Percentiles rank a stretch among this genome's conserved stretches.
These are phyloP conservation scores for Sordariomycetes sp. DNA, from an alignment of 2,329 filamentous ascomycete species.

Conservation along the genomic window DNA sequence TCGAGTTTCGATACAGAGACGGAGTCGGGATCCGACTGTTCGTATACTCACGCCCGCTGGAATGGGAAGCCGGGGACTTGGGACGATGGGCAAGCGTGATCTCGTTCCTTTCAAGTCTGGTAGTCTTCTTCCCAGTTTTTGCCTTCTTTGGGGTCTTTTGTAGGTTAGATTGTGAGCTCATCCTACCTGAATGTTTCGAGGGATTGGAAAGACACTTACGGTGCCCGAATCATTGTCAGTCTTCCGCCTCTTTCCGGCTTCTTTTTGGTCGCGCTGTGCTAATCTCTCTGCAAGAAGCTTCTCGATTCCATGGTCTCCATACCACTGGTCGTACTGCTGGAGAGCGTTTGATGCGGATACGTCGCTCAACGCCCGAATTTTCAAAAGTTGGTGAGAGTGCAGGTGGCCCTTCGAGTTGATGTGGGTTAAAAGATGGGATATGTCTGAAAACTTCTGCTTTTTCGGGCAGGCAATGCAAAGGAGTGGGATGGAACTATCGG, in stretches of 20 bases:
- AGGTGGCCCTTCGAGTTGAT: constrained; percentile 88
- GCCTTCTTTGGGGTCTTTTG: background rate
- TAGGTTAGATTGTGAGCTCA: background rate
- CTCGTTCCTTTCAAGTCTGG: background rate
- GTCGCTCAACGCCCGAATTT: constrained; percentile 58
- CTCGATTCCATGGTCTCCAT: constrained; percentile 55
- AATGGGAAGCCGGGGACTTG: background rate
- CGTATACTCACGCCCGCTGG: background rate
- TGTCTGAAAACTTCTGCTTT: constrained; percentile 70
- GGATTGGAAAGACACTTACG: background rate
- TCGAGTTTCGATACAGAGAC: background rate
- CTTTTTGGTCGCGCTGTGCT: constrained; percentile 18
- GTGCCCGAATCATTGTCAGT: background rate
- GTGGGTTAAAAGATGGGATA: constrained; percentile 86
- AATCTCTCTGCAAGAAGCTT: constrained; percentile 66
- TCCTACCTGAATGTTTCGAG: background rate
- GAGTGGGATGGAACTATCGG: constrained; percentile 42
- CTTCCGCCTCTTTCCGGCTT: constrained; percentile 3
- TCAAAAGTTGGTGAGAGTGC: constrained; percentile 68
- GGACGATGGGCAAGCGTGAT: background rate
- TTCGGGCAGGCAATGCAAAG: constrained; percentile 75
- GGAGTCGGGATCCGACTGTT: background rate
- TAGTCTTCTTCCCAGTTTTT: background rate
- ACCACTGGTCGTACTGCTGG: constrained; percentile 67
- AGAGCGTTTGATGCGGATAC: constrained; percentile 48